Percentiles rank a stretch among this genome's conserved stretches.
phyloP scores from a whole-genome alignment of 371 early-diverging fungal species.

The Phascolomyces articulosus region DNA sequence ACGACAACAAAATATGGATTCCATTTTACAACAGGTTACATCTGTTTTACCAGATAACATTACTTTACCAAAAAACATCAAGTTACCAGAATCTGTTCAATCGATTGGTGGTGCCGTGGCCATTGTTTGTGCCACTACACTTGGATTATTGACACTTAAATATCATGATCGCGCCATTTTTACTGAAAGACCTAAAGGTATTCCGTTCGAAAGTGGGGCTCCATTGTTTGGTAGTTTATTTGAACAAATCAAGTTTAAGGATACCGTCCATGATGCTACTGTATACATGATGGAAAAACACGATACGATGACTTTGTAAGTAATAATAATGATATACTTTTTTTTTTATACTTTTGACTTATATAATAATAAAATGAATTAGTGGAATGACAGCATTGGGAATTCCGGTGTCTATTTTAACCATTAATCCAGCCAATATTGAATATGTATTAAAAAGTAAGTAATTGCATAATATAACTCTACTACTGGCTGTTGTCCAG shows the following conservation, averaged over 20 bases:
- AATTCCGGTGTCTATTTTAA: conserved; percentile 26
- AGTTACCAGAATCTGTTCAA: not conserved
- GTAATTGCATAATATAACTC: not conserved
- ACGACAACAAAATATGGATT: too few species aligned
- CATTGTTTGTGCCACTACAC: conserved; percentile 24
- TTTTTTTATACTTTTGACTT: conserved; percentile 20
- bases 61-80: not conserved
- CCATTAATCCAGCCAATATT: conserved; percentile 44
- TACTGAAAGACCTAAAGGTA: conserved; percentile 17
- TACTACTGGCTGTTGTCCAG: too few species aligned
- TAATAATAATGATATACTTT: not conserved
- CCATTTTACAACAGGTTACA: too few species aligned
- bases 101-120: not conserved
- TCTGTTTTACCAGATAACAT: not conserved
- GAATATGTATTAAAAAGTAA: conserved; percentile 42
- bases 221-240: conserved; percentile 30
- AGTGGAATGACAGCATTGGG: conserved; percentile 20
- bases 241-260: conserved; percentile 11
- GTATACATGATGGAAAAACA: conserved; percentile 13
- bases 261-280: conserved; percentile 22
- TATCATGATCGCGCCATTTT: conserved; percentile 34
- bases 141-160: conserved; percentile 22
- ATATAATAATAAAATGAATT: not conserved
- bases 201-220: conserved; percentile 16
- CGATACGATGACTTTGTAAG: conserved; percentile 21